Evolutionary conservation across 169 alveolate species (phyloP), one percentile per base, ranked within the genome.

Genomic region (Plasmodium ovale): DNA sequence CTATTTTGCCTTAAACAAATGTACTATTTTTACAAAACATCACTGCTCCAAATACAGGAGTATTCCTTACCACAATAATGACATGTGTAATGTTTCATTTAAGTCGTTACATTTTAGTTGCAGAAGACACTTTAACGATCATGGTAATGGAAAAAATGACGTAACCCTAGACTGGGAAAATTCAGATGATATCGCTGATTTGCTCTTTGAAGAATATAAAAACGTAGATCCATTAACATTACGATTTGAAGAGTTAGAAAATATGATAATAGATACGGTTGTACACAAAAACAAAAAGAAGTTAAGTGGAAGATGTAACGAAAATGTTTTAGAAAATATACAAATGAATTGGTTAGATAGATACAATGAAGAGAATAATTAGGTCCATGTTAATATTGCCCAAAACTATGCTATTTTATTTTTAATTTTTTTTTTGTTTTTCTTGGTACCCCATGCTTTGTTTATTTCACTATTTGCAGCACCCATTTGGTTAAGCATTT

Each of bases 291-390:
- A 87, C 54, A 65, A 88, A 33, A 60, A 64, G 56, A 60, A 77
- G 59, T 65, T 77, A 64, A 77, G 51, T 35, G 89, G 89, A 37
- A 60, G 69, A 21, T 92, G 94, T 67, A 87, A 92, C 27, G 94
- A 92, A 73, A 72, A 92, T 12, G 89, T 47, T 62, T 91, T 92
- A 33, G 94, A 92, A 56, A 69, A 69, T 73, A 92, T 92, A 37
- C 94, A 92, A 54, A 92, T 92, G 94, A 71, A 87, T 16, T 92
- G 94, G 94, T 59, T 92, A 56, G 89, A 77, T 25, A 77, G 54
- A 64, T 77, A 77, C 16, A 77, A 77, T 62, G 79, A 77, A 37
- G 89, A 77, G 37, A 47, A 49, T 77, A 31, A 16, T 62, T 77
- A 77, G 19, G 1, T 47, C 16, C 16, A 21, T 54, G 29, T 54